These are phyloP conservation scores for Carex sylvatica DNA, from an alignment of 202 grass and related monocot genomes.

Conservation along the genomic window DNA sequence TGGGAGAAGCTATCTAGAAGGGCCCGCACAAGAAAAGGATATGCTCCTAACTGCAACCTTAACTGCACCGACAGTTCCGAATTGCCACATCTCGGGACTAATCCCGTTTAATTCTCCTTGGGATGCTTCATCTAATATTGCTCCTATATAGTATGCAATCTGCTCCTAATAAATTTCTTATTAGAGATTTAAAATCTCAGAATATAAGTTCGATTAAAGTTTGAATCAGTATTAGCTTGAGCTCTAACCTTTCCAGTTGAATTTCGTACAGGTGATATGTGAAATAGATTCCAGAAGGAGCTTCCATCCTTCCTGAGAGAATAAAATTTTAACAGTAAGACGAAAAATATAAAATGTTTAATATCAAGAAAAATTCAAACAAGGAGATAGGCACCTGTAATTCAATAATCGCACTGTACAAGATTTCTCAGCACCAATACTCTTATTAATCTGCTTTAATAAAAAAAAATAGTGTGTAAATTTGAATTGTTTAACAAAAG, in stretches of 20 bases:
- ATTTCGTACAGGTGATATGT: constrained; percentile 87
- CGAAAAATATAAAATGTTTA: constrained; percentile 22
- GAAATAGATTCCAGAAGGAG: constrained; percentile 68
- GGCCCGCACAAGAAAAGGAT: constrained; percentile 42
- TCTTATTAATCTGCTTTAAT: constrained; percentile 61
- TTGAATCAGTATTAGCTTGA: background rate
- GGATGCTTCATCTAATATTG: constrained; percentile 63
- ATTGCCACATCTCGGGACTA: constrained; percentile 67
- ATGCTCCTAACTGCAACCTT: constrained; percentile 81
- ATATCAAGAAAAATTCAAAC: background rate
- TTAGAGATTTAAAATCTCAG: background rate
- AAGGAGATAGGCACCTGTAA: constrained; percentile 53
- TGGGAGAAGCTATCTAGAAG: constrained; percentile 20
- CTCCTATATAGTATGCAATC: constrained; percentile 80
- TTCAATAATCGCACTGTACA: constrained; percentile 70
- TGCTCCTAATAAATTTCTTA: constrained; percentile 34
- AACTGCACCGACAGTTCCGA: constrained; percentile 74
- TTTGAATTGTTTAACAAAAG: background rate
- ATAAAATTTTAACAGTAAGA: constrained; percentile 13
- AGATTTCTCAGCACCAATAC: constrained; percentile 58
- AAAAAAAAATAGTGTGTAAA: constrained; percentile 8
- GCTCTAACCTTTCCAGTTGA: constrained; percentile 76
- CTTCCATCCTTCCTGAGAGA: constrained; percentile 77
- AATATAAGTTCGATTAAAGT: background rate
- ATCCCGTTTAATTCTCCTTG: constrained; percentile 51